Base-by-base conservation (phyloP, 129 eudicot genomes). In the Arctium lappa region DNA sequence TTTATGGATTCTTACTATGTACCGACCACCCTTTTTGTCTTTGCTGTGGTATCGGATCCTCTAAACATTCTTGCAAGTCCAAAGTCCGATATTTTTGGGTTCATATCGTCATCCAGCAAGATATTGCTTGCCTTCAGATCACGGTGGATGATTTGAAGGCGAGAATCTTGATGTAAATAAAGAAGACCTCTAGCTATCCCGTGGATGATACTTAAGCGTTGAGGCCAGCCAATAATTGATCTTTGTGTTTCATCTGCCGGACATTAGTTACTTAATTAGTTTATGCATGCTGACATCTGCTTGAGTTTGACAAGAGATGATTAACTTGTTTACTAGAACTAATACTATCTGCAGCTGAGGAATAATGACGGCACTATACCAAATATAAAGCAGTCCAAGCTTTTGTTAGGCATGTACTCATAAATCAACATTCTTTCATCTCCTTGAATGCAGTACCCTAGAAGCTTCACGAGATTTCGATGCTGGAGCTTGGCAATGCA, bases 381-480 rank as follows among this genome's bases (percentile, higher is more conserved):
- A 63, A 75, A 82, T 82, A 82, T 38, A 34, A 82, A 8, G 5
- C 16, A 30, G 46, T 82, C 85, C 16, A 82, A 42, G 76, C 85
- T 82, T 68, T 10, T 68, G 77, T 82, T 82, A 4, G 85, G 31
- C 81, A 82, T 66, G 75, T 82, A 82, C 38, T 82, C 85, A 29
- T 82, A 82, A 42, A 82, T 34, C 69, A 82, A 75, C 46, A 75
- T 75, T 36, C 37, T 75, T 82, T 82, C 81, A 46, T 82, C 32
- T 74, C 74, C 68, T 33, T 82, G 53, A 82, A 36, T 37, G 5
- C 70, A 82, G 16, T 16, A 75, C 31, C 85, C 85, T 12, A 82
- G 15, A 66, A 76, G 50, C 77, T 82, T 82, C 72, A 82, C 86
- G 22, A 83, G 86, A 83, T 83, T 83, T 9, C 72, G 77, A 36